Percentiles rank a stretch among this genome's conserved stretches.
Evolutionary conservation across 1,139 yeast species (phyloP).

Genomic region (Hemisphaericaspora subhashii): DNA sequence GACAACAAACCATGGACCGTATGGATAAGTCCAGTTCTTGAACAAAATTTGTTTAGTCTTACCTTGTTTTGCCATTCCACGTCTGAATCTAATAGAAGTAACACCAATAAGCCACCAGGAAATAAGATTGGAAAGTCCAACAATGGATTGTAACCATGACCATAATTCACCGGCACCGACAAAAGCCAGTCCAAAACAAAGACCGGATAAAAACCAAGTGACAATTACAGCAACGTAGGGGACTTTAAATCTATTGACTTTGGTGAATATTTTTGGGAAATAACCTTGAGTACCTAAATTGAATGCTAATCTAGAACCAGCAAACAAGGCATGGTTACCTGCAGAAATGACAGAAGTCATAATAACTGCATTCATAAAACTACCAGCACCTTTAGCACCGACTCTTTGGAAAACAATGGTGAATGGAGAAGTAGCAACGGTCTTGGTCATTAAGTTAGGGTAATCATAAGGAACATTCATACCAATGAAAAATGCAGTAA

Average conservation of each 20-base stretch:
- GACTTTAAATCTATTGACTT: conserved; percentile 33
- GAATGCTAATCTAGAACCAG: conserved; percentile 44
- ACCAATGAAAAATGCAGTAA: conserved; percentile 46
- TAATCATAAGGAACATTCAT: conserved; percentile 45
- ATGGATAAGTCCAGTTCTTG: conserved; percentile 45
- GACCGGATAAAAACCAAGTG: conserved; percentile 44
- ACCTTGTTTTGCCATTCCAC: conserved; percentile 38
- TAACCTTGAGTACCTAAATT: conserved; percentile 43
- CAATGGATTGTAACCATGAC: conserved; percentile 46
- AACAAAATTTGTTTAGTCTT: conserved; percentile 35
- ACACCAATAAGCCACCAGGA: conserved; percentile 46
- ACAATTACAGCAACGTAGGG: conserved; percentile 43
- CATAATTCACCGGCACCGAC: conserved; percentile 45
- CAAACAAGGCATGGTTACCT: conserved; percentile 46
- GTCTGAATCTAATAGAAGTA: conserved; percentile 40
- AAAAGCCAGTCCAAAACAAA: conserved; percentile 45
- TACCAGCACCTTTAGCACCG: conserved; percentile 45
- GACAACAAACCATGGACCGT: conserved; percentile 42
- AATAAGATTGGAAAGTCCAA: conserved; percentile 44
- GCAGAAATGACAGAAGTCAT: conserved; percentile 48
- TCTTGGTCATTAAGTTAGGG: conserved; percentile 38
- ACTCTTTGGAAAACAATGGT: conserved; percentile 60
- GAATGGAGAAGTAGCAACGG: conserved; percentile 60
- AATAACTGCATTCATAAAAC: conserved; percentile 47
- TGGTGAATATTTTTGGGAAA: conserved; percentile 36